phyloP scores from a whole-genome alignment of 257 asterid species.

The Solanum sejunctum region DNA sequence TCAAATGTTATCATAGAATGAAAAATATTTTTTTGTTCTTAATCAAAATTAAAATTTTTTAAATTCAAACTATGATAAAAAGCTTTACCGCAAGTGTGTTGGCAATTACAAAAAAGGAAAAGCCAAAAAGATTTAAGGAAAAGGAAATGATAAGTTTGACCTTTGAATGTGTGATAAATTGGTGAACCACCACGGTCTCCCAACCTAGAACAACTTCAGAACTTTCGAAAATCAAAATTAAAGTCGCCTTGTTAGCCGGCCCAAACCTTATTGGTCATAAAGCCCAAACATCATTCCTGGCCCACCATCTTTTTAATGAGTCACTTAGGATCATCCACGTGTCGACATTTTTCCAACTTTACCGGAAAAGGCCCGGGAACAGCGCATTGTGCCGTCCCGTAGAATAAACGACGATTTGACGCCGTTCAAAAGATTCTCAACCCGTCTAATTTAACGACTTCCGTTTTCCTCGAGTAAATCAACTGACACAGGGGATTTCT shows the following conservation, averaged over 20 bases:
- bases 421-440: neutral
- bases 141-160: neutral
- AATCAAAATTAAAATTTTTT: neutral
- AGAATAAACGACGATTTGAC: neutral
- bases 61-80: neutral
- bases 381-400: neutral
- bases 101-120: neutral
- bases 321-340: neutral
- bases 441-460: neutral
- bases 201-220: neutral
- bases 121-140: neutral
- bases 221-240: neutral
- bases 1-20: fast-evolving
- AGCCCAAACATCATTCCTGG: neutral
- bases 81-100: neutral
- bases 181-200: neutral
- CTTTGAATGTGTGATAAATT: neutral
- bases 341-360: neutral
- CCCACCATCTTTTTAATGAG: neutral
- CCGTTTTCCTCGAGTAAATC: constrained; percentile 1
- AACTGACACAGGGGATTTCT: neutral
- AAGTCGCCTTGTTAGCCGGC: neutral
- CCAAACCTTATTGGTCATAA: neutral
- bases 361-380: neutral
- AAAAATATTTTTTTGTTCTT: neutral